These are phyloP conservation scores for Pyrus betulifolia DNA, from an alignment of 306 rosid species.

Conservation along the genomic window DNA sequence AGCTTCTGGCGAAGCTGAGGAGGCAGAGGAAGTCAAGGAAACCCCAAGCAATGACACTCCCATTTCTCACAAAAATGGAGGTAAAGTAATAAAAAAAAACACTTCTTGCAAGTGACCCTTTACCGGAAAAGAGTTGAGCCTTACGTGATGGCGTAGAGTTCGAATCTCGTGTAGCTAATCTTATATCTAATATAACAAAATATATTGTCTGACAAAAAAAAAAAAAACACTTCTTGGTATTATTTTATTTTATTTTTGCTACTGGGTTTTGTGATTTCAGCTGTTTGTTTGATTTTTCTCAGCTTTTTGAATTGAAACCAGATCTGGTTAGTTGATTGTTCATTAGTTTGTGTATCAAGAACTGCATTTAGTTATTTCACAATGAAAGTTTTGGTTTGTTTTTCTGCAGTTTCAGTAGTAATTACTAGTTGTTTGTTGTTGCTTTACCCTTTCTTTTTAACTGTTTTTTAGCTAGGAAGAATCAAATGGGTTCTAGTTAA, in stretches of 20 bases:
- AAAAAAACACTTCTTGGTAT: not conserved
- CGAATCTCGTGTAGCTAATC: no score
- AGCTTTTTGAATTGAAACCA: no score
- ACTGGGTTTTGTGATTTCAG: not conserved
- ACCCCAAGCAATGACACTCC: not conserved
- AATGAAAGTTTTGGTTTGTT: not conserved
- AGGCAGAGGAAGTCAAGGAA: not conserved
- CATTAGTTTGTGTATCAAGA: not conserved
- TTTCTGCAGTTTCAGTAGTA: not conserved
- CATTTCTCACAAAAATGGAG: conserved; percentile 14
- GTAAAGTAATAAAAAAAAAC: not conserved
- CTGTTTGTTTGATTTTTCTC: no score
- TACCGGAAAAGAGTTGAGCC: no score
- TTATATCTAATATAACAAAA: no score
- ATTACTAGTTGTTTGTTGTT: not conserved
- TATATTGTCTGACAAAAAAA: no score
- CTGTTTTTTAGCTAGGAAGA: not conserved
- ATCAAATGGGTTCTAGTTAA: not conserved
- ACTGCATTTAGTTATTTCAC: not conserved
- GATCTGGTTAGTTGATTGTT: no score
- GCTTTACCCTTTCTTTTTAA: not conserved
- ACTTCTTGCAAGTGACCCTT: no score
- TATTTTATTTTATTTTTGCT: no score
- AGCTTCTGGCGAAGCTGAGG: not conserved
- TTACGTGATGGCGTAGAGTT: fast-evolving